phyloP scores from a whole-genome alignment of 139 green algal genomes.

The Auxenochlorella pyrenoidosa region DNA sequence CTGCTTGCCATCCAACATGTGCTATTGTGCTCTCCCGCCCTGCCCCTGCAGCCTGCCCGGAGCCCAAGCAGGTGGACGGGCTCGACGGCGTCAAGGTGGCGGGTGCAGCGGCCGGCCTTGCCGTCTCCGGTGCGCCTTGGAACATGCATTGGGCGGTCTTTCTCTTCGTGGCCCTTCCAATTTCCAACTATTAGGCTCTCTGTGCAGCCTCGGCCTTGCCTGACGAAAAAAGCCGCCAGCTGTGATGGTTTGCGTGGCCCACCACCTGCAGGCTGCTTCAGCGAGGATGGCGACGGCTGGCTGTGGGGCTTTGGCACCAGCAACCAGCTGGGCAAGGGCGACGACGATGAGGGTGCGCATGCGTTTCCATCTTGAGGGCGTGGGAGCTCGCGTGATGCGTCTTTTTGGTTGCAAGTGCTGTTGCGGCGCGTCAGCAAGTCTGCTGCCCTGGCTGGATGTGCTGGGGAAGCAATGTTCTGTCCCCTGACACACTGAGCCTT shows the following conservation, averaged over 20 bases:
- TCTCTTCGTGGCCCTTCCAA: too few relatives aligned
- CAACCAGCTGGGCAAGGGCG: constrained; percentile 84
- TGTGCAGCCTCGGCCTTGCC: too few relatives aligned
- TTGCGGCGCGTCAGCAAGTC: neutral
- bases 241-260: neutral
- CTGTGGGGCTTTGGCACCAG: constrained; percentile 86
- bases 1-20: too few relatives aligned
- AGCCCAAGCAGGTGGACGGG: constrained; percentile 49
- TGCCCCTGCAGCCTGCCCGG: constrained; percentile 28
- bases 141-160: too few relatives aligned
- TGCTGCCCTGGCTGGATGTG: neutral
- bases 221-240: too few relatives aligned
- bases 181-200: too few relatives aligned
- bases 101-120: constrained; percentile 67
- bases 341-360: constrained; percentile 64
- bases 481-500: too few relatives aligned
- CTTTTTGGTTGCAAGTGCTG: neutral
- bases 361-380: neutral
- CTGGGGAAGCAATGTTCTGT: too few relatives aligned
- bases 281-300: constrained; percentile 52
- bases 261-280: constrained; percentile 40
- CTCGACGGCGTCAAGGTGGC: constrained; percentile 57
- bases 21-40: neutral
- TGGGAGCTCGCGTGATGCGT: neutral
- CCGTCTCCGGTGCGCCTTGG: constrained; percentile 62